These are phyloP conservation scores for Trichophyton simii DNA, from an alignment of 2,329 filamentous ascomycete genomes.

Conservation along the genomic window DNA sequence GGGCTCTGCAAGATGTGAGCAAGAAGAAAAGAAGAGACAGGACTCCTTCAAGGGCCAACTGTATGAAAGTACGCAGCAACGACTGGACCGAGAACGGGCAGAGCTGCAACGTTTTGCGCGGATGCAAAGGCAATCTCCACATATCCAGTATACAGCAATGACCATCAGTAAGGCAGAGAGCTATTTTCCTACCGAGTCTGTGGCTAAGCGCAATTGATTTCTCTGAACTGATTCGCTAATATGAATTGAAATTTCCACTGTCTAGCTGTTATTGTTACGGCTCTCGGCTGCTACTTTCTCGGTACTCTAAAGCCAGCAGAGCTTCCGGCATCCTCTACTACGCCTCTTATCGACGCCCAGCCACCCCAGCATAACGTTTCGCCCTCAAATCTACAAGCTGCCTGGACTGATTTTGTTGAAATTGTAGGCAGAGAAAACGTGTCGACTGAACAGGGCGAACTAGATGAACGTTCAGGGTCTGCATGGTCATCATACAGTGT, in stretches of 20 bases:
- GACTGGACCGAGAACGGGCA: constrained; percentile 46
- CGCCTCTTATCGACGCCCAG: constrained; percentile 37
- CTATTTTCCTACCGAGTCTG: neutral
- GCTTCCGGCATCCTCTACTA: constrained; percentile 43
- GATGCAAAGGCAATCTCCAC: constrained; percentile 29
- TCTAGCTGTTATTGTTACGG: constrained; percentile 40
- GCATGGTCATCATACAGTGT: constrained; percentile 47
- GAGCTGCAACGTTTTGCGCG: constrained; percentile 42
- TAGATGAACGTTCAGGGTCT: constrained; percentile 47
- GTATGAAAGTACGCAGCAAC: constrained; percentile 48
- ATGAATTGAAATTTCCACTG: constrained; percentile 6
- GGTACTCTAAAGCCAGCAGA: constrained; percentile 39
- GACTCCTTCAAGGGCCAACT: constrained; percentile 45
- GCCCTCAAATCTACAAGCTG: constrained; percentile 47
- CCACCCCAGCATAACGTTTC: constrained; percentile 45
- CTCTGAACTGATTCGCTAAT: constrained; percentile 4
- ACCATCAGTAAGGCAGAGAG: constrained; percentile 18
- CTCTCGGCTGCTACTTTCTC: constrained; percentile 43
- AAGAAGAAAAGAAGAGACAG: constrained; percentile 5
- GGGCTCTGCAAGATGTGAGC: constrained; percentile 4
- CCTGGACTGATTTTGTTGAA: constrained; percentile 50
- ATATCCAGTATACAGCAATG: constrained; percentile 27
- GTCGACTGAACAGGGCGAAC: constrained; percentile 43
- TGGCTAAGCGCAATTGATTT: neutral
- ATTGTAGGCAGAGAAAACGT: constrained; percentile 52